These are phyloP conservation scores for Cyphellophora europaea DNA, from an alignment of 2,329 filamentous ascomycete genomes.

Conservation along the genomic window DNA sequence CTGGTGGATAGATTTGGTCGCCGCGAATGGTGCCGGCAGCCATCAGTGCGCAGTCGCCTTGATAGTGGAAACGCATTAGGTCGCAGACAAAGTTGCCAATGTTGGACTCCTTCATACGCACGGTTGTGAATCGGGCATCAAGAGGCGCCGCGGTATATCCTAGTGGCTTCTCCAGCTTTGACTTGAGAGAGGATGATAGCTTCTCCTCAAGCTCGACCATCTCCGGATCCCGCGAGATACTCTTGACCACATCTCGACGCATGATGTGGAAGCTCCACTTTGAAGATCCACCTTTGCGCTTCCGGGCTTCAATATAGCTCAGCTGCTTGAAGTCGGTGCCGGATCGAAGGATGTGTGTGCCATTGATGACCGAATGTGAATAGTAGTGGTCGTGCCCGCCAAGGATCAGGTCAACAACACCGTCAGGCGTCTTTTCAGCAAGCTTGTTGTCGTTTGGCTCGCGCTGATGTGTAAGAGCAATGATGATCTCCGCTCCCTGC, in stretches of 20 bases:
- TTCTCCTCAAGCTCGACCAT: constrained; percentile 56
- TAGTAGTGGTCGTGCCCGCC: constrained; percentile 91
- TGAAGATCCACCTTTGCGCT: constrained; percentile 27
- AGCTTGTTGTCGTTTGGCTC: constrained; percentile 87
- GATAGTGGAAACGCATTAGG: constrained; percentile 76
- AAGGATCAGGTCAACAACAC: constrained; percentile 73
- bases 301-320: constrained; percentile 73
- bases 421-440: constrained; percentile 59
- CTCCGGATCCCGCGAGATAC: constrained; percentile 53
- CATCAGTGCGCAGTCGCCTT: constrained; percentile 74
- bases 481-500: constrained; percentile 71
- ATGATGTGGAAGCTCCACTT: constrained; percentile 73
- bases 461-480: constrained; percentile 75
- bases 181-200: constrained; percentile 62
- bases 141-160: constrained; percentile 75
- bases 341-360: constrained; percentile 74
- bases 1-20: constrained; percentile 79
- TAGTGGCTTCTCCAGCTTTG: constrained; percentile 71
- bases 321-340: constrained; percentile 89
- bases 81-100: constrained; percentile 87
- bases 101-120: constrained; percentile 69
- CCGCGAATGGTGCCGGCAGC: constrained; percentile 77
- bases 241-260: constrained; percentile 62
- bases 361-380: constrained; percentile 65
- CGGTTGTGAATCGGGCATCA: constrained; percentile 78